A percentile compares a stretch with the other conserved stretches of the same genome.
Conservation (phyloP, 2,329 filamentous ascomycete genomes). For the Bertia moriformis region DNA sequence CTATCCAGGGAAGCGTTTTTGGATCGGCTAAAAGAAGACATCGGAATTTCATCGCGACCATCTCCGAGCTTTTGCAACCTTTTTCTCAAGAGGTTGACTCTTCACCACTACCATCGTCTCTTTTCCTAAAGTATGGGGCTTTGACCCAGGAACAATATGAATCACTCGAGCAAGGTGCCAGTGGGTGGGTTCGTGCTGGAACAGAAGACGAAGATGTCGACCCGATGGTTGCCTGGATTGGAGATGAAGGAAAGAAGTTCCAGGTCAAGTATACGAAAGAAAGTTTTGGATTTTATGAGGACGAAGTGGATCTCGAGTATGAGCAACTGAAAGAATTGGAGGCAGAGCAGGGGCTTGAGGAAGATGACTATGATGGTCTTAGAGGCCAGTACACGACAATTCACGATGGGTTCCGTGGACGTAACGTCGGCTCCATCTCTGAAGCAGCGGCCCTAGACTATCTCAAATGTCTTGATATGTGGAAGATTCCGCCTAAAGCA, state of each 20-base stretch:
- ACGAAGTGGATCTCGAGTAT: slow-evolving; percentile 27
- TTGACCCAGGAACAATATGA: slow-evolving; percentile 49
- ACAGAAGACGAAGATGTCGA: slow-evolving; percentile 9
- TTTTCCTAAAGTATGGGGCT: slow-evolving; percentile 37
- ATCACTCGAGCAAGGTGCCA: slow-evolving; percentile 23
- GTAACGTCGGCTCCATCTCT: neutral
- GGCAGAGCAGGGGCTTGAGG: neutral
- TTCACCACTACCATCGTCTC: slow-evolving; percentile 32
- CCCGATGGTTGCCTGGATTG: slow-evolving; percentile 40
- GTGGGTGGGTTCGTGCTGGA: slow-evolving; percentile 3
- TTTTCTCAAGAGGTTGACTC: slow-evolving; percentile 20
- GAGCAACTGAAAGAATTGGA: slow-evolving; percentile 6
- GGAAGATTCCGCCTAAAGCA: neutral
- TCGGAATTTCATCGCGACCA: slow-evolving; percentile 2
- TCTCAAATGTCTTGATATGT: neutral
- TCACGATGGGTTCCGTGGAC: neutral
- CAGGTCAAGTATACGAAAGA: slow-evolving; percentile 31
- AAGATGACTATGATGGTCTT: neutral
- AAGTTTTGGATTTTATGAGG: slow-evolving; percentile 42
- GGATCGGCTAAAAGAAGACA: slow-evolving; percentile 17
- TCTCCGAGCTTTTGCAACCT: slow-evolving; percentile 22
- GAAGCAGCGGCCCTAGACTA: neutral
- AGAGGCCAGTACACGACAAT: neutral
- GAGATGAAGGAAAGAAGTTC: slow-evolving; percentile 29
- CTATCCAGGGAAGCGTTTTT: slow-evolving; percentile 5